Evolutionary conservation across 1,139 yeast species (phyloP).

Genomic region (Petasospora rhodanensis): DNA sequence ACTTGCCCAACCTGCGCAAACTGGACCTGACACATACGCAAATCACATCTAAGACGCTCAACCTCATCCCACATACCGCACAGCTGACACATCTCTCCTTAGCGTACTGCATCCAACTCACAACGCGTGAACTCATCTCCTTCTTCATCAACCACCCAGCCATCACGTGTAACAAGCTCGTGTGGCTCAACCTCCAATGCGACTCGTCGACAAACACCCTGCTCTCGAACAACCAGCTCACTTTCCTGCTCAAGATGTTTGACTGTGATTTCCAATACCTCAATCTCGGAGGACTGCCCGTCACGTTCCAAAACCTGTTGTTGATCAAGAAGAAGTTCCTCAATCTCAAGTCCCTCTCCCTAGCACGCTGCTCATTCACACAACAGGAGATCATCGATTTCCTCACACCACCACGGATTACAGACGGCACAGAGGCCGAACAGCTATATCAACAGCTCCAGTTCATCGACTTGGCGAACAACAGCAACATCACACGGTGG

Average conservation of each 20-base stretch:
- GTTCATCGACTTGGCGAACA: constrained; percentile 50
- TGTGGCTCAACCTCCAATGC: constrained; percentile 76
- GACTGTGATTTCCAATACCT: constrained; percentile 43
- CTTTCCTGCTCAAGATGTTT: constrained; percentile 45
- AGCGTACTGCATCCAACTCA: constrained; percentile 71
- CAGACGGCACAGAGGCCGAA: constrained; percentile 8
- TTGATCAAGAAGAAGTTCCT: constrained; percentile 53
- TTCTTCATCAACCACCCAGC: constrained; percentile 75
- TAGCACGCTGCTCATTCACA: constrained; percentile 54
- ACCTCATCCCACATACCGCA: constrained; percentile 47
- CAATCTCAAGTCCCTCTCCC: constrained; percentile 54
- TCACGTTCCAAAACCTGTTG: constrained; percentile 47
- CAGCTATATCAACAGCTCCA: constrained; percentile 29
- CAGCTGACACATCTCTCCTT: constrained; percentile 72
- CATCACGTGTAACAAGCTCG: constrained; percentile 43
- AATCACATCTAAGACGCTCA: constrained; percentile 38
- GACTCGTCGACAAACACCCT: constrained; percentile 67
- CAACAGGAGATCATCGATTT: constrained; percentile 46
- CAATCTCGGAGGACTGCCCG: constrained; percentile 75
- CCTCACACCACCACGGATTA: constrained; percentile 31
- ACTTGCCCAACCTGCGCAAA: constrained; percentile 55
- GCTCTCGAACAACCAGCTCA: constrained; percentile 53
- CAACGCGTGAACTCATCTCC: constrained; percentile 68
- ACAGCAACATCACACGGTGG: constrained; percentile 46
- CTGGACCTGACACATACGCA: constrained; percentile 82